A percentile compares a stretch with the other conserved stretches of the same genome.
These are phyloP conservation scores for Stephania yunnanensis DNA, from an alignment of 164 flowering plant genomes.

Conservation along the genomic window DNA sequence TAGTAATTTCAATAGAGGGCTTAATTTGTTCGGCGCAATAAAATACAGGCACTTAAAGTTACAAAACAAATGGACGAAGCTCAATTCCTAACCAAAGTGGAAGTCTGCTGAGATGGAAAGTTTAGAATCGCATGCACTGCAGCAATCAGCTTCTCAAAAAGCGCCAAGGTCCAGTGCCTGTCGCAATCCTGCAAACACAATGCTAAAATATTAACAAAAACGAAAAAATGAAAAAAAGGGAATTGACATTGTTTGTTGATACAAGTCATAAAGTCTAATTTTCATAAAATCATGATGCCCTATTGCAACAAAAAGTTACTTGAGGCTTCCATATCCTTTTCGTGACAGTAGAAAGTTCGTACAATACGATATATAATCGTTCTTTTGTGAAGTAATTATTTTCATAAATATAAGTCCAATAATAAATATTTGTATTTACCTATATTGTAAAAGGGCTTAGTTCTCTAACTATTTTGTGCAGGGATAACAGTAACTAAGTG, in stretches of 20 bases:
- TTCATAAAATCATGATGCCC: too few species aligned
- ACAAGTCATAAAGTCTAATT: not conserved
- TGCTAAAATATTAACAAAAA: not conserved
- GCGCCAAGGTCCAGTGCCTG: conserved; percentile 48
- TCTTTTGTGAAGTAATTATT: not conserved
- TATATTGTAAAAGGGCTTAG: not conserved
- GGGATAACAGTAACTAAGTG: too few species aligned
- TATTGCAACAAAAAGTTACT: not conserved
- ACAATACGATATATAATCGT: not conserved
- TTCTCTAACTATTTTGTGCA: too few species aligned
- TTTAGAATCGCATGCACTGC: not conserved
- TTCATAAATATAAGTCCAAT: too few species aligned
- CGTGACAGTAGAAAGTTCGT: not conserved
- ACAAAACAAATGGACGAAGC: too few species aligned
- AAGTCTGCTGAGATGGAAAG: not conserved
- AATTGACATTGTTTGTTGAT: not conserved
- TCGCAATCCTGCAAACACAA: conserved; percentile 31
- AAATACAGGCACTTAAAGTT: too few species aligned
- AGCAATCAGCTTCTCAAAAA: conserved; percentile 27
- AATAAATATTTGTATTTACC: not conserved
- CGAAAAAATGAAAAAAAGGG: not conserved
- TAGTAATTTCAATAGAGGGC: too few species aligned
- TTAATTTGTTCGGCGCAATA: too few species aligned
- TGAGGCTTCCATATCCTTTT: not conserved
- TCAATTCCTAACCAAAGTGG: too few species aligned